phyloP scores from a whole-genome alignment of 1,139 yeast genomes.

The Blastobotrys elegans region DNA sequence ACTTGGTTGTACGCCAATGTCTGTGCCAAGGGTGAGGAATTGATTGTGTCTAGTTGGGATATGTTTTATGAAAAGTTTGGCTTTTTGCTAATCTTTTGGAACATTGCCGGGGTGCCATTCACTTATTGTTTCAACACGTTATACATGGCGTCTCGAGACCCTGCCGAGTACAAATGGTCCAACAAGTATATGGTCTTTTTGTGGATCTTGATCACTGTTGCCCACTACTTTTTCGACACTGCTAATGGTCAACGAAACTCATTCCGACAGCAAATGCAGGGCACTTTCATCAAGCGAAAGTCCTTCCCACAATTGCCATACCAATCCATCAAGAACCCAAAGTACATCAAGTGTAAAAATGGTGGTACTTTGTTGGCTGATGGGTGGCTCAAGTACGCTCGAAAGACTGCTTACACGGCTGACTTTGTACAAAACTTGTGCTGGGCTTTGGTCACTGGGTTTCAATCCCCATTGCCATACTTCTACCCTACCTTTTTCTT shows the following conservation, averaged over 20 bases:
- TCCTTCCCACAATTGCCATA: conserved; percentile 91
- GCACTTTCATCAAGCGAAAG: conserved; percentile 68
- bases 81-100: conserved; percentile 97
- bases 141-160: conserved; percentile 75
- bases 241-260: conserved; percentile 93
- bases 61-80: conserved; percentile 99
- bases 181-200: conserved; percentile 51
- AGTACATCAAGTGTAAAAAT: conserved; percentile 73
- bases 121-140: conserved; percentile 93
- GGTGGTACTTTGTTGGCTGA: conserved; percentile 83
- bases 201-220: conserved; percentile 52
- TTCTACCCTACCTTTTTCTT: conserved; percentile 91
- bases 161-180: conserved; percentile 74
- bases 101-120: conserved; percentile 97
- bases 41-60: conserved; percentile 98
- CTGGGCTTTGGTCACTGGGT: conserved; percentile 93
- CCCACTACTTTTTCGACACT: conserved; percentile 92
- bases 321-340: conserved; percentile 75
- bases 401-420: conserved; percentile 93
- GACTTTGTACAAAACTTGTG: conserved; percentile 83
- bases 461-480: conserved; percentile 86
- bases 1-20: conserved; percentile 96
- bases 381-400: conserved; percentile 87
- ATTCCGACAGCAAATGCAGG: conserved; percentile 82
- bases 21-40: conserved; percentile 95